A percentile compares a stretch with the other conserved stretches of the same genome.
phyloP scores from a whole-genome alignment of 2,329 filamentous ascomycete genomes.

The Clonostachys solani region DNA sequence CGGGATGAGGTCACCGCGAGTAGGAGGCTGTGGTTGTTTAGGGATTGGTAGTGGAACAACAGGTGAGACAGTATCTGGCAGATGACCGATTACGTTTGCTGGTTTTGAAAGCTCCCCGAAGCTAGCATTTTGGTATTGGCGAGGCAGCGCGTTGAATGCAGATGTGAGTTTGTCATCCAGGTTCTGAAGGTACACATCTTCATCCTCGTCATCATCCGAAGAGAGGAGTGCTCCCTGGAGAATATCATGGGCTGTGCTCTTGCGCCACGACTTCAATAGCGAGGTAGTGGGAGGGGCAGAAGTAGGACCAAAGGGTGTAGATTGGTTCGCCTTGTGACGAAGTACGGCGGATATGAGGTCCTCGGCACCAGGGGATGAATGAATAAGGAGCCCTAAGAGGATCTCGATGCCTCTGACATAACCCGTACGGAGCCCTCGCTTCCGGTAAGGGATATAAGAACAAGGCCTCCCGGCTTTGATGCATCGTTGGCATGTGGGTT shows the following conservation, averaged over 20 bases:
- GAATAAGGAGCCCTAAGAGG: constrained; percentile 3
- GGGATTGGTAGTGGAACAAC: no score
- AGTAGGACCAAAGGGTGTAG: no score
- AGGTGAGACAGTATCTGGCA: no score
- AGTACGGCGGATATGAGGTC: background rate
- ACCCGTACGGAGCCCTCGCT: constrained; percentile 5
- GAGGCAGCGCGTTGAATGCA: background rate
- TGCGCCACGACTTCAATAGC: constrained; percentile 3
- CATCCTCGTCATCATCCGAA: constrained; percentile 1
- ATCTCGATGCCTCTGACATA: constrained; percentile 5
- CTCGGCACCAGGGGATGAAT: constrained; percentile 1
- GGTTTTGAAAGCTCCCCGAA: no score
- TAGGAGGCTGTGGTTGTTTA: no score
- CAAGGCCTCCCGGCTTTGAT: constrained; percentile 31
- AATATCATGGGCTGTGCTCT: background rate
- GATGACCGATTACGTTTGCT: no score
- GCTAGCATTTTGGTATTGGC: background rate
- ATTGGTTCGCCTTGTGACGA: background rate
- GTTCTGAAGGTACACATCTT: constrained; percentile 1
- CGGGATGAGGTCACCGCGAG: no score
- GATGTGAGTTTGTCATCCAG: background rate
- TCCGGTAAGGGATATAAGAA: constrained; percentile 4
- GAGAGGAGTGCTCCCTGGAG: constrained; percentile 1
- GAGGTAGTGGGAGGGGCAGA: background rate
- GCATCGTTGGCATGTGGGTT: constrained; percentile 61